Base-by-base conservation (phyloP, 1,284 basidiomycete genomes). In the Fistulinella staudtii region DNA sequence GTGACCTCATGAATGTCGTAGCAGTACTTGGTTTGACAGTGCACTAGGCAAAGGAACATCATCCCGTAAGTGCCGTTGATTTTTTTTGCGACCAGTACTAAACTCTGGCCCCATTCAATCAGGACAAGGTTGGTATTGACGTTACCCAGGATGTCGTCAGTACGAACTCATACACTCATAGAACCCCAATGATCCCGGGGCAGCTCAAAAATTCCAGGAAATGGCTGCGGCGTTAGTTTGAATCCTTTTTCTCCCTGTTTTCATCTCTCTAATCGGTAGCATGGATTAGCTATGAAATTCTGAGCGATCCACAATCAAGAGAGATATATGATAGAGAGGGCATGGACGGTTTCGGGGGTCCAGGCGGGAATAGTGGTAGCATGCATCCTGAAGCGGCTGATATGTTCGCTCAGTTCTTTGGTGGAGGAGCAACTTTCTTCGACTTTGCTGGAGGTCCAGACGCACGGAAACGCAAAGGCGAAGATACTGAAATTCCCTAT, bases 311-410 rank as follows among this genome's bases (percentile, higher is more conserved):
- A 1, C 70, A 93, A 40, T 74, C 82, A 47, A 79, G 93, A 45
- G 84, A 82, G 29, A 66, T 79, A 4, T 99, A 97, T 60, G 93
- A 99, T 59, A 71, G 68, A 39, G 79, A 79, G 57, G 94, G 94
- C 4, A 80, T 88, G 63, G 81, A 82, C 18, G 85, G 81, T 8
- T 66, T 87, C 34, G 18, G 57, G 3, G 73, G 78, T 4, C 68
- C 67, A 13, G 69, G 71, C 24, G 64, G 66, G 29, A 70, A 68
- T 28, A 69, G 68, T 3, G 66, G 65, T 37, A 75, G 75, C 11
- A 76, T 81, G 71, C 77, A 82, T 47, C 72, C 80, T 15, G 90
- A 86, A 37, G 45, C 81, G 3, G 75, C 81, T 30, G 90, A 81
- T 55, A 55, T 94, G 23, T 93, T 95, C 56, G 76, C 81, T 3